Evolutionary conservation across 2,329 filamentous ascomycete genomes (phyloP).

Genomic region (Colletotrichum destructivum): DNA sequence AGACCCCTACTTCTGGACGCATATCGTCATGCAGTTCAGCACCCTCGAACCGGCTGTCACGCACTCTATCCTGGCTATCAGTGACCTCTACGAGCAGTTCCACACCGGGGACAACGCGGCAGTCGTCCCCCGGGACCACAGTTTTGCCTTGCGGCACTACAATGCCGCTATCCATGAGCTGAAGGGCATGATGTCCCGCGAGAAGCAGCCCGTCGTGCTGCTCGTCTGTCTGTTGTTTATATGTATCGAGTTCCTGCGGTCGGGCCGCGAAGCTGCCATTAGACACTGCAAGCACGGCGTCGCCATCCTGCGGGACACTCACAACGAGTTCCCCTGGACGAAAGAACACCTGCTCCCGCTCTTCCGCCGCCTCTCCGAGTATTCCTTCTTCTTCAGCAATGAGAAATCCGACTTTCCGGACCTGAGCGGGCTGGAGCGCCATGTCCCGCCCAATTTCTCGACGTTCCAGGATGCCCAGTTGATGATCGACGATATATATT

Average conservation of each 20-base stretch:
- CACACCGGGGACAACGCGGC: conserved; percentile 21
- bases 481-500: conserved; percentile 50
- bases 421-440: conserved; percentile 35
- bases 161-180: conserved; percentile 63
- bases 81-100: conserved; percentile 59
- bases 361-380: conserved; percentile 26
- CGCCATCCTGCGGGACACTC: conserved; percentile 24
- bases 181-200: conserved; percentile 51
- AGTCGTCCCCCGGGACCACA: conserved; percentile 28
- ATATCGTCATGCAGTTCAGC: conserved; percentile 62
- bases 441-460: conserved; percentile 19
- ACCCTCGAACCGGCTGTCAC: conserved; percentile 61
- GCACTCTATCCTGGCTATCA: conserved; percentile 66
- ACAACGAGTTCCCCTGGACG: conserved; percentile 34
- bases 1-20: conserved; percentile 61
- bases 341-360: conserved; percentile 33
- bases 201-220: conserved; percentile 50
- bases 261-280: conserved; percentile 29
- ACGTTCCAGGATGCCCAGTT: conserved; percentile 50
- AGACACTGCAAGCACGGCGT: conserved; percentile 39
- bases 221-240: conserved; percentile 66
- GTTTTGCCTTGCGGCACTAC: conserved; percentile 63
- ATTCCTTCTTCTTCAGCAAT: conserved; percentile 34
- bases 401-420: conserved; percentile 43
- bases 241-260: conserved; percentile 68